Conservation (phyloP, 129 eudicot genomes). For the Flaveria robusta region DNA sequence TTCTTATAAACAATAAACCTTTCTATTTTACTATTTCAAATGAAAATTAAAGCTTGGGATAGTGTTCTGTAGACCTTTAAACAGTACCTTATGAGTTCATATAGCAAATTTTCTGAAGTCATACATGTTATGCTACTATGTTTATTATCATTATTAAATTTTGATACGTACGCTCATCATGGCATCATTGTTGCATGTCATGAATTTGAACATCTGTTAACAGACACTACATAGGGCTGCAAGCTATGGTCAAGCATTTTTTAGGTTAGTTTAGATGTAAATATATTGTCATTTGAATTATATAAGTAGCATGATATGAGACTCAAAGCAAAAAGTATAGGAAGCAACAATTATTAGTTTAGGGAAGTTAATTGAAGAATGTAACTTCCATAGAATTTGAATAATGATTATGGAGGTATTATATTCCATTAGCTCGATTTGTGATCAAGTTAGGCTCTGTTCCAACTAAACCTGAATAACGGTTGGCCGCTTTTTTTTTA, state of each 20-base stretch:
- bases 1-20: too few species aligned
- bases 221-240: conserved; percentile 87
- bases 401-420: background rate
- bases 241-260: conserved; percentile 98
- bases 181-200: conserved; percentile 96
- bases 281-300: background rate
- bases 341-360: conserved; percentile 17
- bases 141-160: background rate
- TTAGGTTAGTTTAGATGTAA: conserved; percentile 61
- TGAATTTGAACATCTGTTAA: conserved; percentile 76
- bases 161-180: conserved; percentile 67
- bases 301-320: conserved; percentile 1
- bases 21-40: too few species aligned
- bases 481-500: too few species aligned
- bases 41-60: too few species aligned
- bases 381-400: background rate
- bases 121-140: background rate
- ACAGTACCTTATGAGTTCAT: too few species aligned
- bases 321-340: conserved; percentile 15
- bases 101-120: too few species aligned
- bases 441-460: too few species aligned
- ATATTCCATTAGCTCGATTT: too few species aligned
- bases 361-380: conserved; percentile 2
- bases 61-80: too few species aligned
- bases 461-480: too few species aligned